phyloP scores from a whole-genome alignment of 2,329 filamentous ascomycete species.

The Microsporum canis region DNA sequence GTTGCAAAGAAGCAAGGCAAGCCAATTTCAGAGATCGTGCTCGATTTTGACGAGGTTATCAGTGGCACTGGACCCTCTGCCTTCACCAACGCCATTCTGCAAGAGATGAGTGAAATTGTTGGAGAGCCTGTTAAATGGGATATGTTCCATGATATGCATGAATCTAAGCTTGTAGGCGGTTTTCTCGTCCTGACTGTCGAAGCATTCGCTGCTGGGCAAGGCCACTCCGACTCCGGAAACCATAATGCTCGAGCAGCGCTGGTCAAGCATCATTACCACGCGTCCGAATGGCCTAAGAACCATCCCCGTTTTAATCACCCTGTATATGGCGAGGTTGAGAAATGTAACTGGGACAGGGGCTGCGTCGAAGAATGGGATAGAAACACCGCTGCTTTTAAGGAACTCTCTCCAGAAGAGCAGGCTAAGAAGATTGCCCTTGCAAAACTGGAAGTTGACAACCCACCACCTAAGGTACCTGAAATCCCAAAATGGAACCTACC shows the following conservation, averaged over 20 bases:
- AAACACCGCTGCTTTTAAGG: slow-evolving; percentile 50
- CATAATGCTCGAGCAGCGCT: slow-evolving; percentile 55
- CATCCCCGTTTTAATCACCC: slow-evolving; percentile 58
- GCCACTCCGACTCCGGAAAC: slow-evolving; percentile 61
- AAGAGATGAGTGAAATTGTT: slow-evolving; percentile 47
- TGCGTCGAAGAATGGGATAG: slow-evolving; percentile 57
- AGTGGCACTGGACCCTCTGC: slow-evolving; percentile 61
- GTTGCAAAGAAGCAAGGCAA: slow-evolving; percentile 50
- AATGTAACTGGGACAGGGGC: slow-evolving; percentile 56
- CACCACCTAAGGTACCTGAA: background rate
- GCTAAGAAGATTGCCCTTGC: slow-evolving; percentile 34
- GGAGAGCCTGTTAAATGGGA: slow-evolving; percentile 48
- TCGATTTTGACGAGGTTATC: slow-evolving; percentile 63
- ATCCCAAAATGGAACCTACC: background rate
- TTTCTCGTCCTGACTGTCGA: slow-evolving; percentile 59
- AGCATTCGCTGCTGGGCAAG: slow-evolving; percentile 61
- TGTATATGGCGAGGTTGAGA: slow-evolving; percentile 57
- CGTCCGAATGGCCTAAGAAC: slow-evolving; percentile 56
- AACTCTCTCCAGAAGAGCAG: slow-evolving; percentile 49
- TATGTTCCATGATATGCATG: slow-evolving; percentile 52
- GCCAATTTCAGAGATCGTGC: slow-evolving; percentile 48
- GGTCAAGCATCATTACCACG: slow-evolving; percentile 65
- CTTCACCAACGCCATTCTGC: slow-evolving; percentile 54
- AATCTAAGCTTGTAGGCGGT: slow-evolving; percentile 54
- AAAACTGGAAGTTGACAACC: background rate